Evolutionary conservation across 768 basidiomycete species (phyloP).

Genomic region (Trametes punicea): DNA sequence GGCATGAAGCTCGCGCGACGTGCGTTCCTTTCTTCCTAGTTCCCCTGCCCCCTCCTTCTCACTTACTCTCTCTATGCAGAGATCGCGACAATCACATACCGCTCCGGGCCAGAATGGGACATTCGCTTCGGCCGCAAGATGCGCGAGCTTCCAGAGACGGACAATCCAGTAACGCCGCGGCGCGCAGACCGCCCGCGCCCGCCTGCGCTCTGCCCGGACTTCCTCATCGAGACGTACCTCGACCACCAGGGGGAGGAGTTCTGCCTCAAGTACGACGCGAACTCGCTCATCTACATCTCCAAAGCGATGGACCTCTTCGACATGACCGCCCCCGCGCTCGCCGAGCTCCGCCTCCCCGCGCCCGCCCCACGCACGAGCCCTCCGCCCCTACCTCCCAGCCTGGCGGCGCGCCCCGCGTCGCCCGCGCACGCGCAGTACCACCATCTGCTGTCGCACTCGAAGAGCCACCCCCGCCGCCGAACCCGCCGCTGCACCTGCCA

Average conservation of each 20-base stretch:
- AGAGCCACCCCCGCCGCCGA: constrained; percentile 71
- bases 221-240: constrained; percentile 97
- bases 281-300: constrained; percentile 96
- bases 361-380: constrained; percentile 26
- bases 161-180: constrained; percentile 6
- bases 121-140: constrained; percentile 88
- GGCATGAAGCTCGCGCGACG: constrained; percentile 99
- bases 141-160: constrained; percentile 39
- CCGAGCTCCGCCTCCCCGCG: constrained; percentile 56
- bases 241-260: constrained; percentile 97
- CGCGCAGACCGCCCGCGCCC: constrained; percentile 25
- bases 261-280: constrained; percentile 96
- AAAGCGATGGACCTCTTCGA: constrained; percentile 99
- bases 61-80: constrained; percentile 44
- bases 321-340: constrained; percentile 77
- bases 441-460: constrained; percentile 46
- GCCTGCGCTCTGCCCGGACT: constrained; percentile 93
- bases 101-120: constrained; percentile 99
- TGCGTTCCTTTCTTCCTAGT: constrained; percentile 36
- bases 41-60: constrained; percentile 13
- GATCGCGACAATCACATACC: constrained; percentile 98
- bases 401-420: constrained; percentile 22
- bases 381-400: constrained; percentile 29
- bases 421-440: constrained; percentile 25
- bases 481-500: constrained; percentile 70